A percentile compares a stretch with the other conserved stretches of the same genome.
Conservation (phyloP, 805 yeast genomes). For the Phaffomyces thermotolerans region DNA sequence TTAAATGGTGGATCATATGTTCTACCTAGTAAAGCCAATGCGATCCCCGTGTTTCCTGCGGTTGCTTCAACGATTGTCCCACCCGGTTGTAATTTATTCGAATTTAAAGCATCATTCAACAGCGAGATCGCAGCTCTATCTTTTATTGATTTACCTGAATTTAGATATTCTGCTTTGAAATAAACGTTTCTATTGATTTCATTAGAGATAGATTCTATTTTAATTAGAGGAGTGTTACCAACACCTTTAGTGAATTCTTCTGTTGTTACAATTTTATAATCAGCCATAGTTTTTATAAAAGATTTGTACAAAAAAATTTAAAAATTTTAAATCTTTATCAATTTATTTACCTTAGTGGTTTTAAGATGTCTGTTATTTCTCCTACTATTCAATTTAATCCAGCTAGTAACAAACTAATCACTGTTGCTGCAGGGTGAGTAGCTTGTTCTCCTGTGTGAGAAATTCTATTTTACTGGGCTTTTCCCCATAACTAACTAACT, state of each 20-base stretch:
- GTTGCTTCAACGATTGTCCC: slow-evolving; percentile 77
- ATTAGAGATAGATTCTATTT: slow-evolving; percentile 50
- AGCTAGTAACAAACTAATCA: slow-evolving; percentile 44
- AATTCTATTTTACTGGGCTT: slow-evolving; percentile 24
- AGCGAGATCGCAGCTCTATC: slow-evolving; percentile 74
- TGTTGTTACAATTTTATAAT: slow-evolving; percentile 13
- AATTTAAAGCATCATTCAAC: slow-evolving; percentile 48
- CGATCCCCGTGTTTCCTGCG: slow-evolving; percentile 81
- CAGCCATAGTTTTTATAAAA: not conserved
- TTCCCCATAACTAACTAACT: slow-evolving; percentile 17
- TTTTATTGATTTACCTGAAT: slow-evolving; percentile 82
- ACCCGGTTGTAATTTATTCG: slow-evolving; percentile 49
- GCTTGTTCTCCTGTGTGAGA: no score
- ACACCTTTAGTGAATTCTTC: slow-evolving; percentile 24
- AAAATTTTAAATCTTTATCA: not conserved
- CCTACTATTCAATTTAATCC: slow-evolving; percentile 34
- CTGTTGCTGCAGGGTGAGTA: slow-evolving; percentile 53
- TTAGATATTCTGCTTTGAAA: slow-evolving; percentile 64
- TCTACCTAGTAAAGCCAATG: slow-evolving; percentile 59
- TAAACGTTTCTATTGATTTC: slow-evolving; percentile 66
- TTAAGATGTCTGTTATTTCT: slow-evolving; percentile 24
- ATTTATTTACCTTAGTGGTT: not conserved
- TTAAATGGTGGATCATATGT: slow-evolving; percentile 28
- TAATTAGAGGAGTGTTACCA: slow-evolving; percentile 70
- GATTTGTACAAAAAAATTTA: not conserved